phyloP scores from a whole-genome alignment of 2,329 filamentous ascomycete genomes.

The Trichoderma semiorbis region DNA sequence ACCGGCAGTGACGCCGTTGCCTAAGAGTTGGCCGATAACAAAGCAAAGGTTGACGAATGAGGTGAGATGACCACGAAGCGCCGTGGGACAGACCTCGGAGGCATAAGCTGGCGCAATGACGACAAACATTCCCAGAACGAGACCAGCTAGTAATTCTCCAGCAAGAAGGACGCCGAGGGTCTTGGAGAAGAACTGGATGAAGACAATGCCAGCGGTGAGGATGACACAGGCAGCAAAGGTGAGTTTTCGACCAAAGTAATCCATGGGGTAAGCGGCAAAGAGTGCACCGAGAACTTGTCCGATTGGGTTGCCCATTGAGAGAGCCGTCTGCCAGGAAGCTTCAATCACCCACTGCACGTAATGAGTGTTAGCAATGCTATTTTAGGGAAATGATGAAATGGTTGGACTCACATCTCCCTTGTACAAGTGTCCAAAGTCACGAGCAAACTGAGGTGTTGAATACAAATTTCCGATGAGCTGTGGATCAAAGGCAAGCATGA shows the following conservation, averaged over 20 bases:
- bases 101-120: slow-evolving; percentile 43
- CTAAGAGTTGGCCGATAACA: slow-evolving; percentile 38
- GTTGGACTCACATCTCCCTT: slow-evolving; percentile 27
- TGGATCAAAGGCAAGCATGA: slow-evolving; percentile 62
- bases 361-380: background rate
- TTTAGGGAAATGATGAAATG: no score
- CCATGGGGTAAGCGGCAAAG: slow-evolving; percentile 44
- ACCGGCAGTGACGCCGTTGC: slow-evolving; percentile 23
- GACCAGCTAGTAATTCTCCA: slow-evolving; percentile 44
- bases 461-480: slow-evolving; percentile 63
- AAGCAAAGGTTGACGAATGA: slow-evolving; percentile 43
- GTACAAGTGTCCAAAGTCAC: slow-evolving; percentile 52
- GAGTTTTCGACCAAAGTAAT: slow-evolving; percentile 35
- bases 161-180: slow-evolving; percentile 40
- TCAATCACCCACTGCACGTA: slow-evolving; percentile 33
- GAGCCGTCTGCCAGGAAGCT: slow-evolving; percentile 45
- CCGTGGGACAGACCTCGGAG: slow-evolving; percentile 41
- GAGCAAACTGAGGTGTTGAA: slow-evolving; percentile 55
- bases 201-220: slow-evolving; percentile 29
- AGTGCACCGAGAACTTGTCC: slow-evolving; percentile 56
- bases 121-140: slow-evolving; percentile 43
- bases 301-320: slow-evolving; percentile 53
- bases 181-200: slow-evolving; percentile 33
- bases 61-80: slow-evolving; percentile 40
- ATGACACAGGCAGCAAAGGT: slow-evolving; percentile 50